phyloP scores from a whole-genome alignment of 306 rosid genomes.

The Fagus sylvatica region DNA sequence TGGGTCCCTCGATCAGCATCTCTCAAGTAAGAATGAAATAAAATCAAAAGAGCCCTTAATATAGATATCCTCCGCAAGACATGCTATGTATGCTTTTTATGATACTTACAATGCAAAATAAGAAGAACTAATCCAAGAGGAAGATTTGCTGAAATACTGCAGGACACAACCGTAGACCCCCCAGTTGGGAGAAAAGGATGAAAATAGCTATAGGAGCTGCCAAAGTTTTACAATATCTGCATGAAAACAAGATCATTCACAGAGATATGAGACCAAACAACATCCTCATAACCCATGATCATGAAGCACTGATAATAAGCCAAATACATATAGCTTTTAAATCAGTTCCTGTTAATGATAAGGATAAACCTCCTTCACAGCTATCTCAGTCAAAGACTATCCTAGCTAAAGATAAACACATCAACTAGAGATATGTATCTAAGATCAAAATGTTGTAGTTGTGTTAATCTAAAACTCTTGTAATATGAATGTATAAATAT shows the following conservation, averaged over 20 bases:
- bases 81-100: neutral
- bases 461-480: no score
- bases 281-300: constrained; percentile 82
- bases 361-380: no score
- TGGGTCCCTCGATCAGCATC: constrained; percentile 76
- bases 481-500: no score
- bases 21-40: constrained; percentile 48
- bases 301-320: constrained; percentile 62
- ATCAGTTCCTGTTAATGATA: no score
- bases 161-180: constrained; percentile 51
- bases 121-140: neutral
- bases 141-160: constrained; percentile 28
- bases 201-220: constrained; percentile 76
- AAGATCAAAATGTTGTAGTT: no score
- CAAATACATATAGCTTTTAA: constrained; percentile 4
- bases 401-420: no score
- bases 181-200: constrained; percentile 74
- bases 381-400: no score
- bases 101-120: neutral
- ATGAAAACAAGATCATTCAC: constrained; percentile 69
- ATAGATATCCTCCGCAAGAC: neutral
- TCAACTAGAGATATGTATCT: no score
- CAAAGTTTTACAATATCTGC: constrained; percentile 72
- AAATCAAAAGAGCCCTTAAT: neutral
- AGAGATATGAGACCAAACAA: constrained; percentile 85